Base-by-base conservation (phyloP, 345 rosid species). In the Geranium rotundifolium region DNA sequence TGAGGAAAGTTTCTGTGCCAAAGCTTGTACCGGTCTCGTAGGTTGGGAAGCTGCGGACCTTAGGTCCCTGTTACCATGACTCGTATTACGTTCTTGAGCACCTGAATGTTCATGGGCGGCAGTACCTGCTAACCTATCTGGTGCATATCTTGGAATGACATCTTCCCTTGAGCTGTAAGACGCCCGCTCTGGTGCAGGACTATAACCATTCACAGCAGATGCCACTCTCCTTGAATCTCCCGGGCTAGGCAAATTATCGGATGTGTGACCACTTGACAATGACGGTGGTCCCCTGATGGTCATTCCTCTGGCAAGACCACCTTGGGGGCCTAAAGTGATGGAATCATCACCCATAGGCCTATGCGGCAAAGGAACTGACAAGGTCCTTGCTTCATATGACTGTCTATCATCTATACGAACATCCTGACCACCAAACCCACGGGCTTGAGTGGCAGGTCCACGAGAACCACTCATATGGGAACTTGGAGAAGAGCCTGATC, bases 301-400 rank as follows among this genome's bases (percentile, higher is more conserved):
- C 90, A 93, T 85, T 65, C 96, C 95, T 73, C 89, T 82, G 30
- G 87, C 96, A 71, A 95, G 99, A 59, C 96, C 97, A 64, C 99
- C 99, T 75, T 95, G 99, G 50, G 99, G 99, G 2, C 92, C 97
- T 77, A 88, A 76, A 54, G 88, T 95, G 50, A 90, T 86, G 29
- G 91, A 72, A 69, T 84, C 96, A 57, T 86, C 96, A 23, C 84
- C 85, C 17, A 68, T 61, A 41, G 83, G 72, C 68, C 92, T 82
- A 69, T 86, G 91, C 68, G 92, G 84, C 74, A 90, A 80, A 64
- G 97, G 84, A 57, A 82, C 85, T 19, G 95, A 70, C 70, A 87
- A 71, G 59, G 84, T 63, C 78, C 92, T 83, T 49, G 85, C 76
- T 77, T 95, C 96, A 54, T 76, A 84, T 34, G 77, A 19, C 67